Evolutionary conservation across 2,329 filamentous ascomycete genomes (phyloP), one percentile per base, ranked within the genome.

Genomic region (Anisogramma anomala): DNA sequence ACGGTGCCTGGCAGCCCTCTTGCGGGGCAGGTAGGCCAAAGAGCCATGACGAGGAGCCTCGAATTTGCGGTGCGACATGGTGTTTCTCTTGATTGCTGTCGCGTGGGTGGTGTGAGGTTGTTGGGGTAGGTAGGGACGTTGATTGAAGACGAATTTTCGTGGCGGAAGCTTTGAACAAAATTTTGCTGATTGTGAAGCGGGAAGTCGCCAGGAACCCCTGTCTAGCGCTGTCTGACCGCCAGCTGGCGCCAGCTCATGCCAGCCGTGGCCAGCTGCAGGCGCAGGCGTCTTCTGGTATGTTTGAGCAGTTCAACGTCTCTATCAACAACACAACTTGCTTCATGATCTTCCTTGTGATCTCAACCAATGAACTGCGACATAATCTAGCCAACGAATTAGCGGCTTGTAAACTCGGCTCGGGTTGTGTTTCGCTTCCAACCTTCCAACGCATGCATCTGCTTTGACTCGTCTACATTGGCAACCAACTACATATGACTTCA

Each of bases 41-140:
- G 84, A 88, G 66, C 89, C 91, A 75, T 96, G 89, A 67, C 89
- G 84, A 48, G 88, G 88, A 66, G 88, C 88, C 79, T 93, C 71
- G 62, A 66, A 74, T 69, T 75, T 73, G 57, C 69, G 67, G 65
- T 73, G 69, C 64, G 60, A 61, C 62, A 65, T 62, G 50, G 52
- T 47, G 41, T 39, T 39, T 43, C 11, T 25, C 27, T 38, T 47
- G 41, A 44, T 35, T 27, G 32, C 41, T 44, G 33, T 43, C 41
- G 41, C 41, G 33, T 34, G n/a, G 30, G 44, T 44, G 37, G 44
- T 41, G 43, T 46, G 41, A 20, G n/a, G 33, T n/a, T n/a, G n/a
- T n/a, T n/a, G 27, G 38, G 30, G 41, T 33, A 25, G 34, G 28
- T 31, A 33, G 37, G 34, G 22, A 33, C n/a, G 37, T 33, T 31